Evolutionary conservation across 169 alveolate species (phyloP), one percentile per base, ranked within the genome.

Genomic region (Ichthyophthirius multifiliis): DNA sequence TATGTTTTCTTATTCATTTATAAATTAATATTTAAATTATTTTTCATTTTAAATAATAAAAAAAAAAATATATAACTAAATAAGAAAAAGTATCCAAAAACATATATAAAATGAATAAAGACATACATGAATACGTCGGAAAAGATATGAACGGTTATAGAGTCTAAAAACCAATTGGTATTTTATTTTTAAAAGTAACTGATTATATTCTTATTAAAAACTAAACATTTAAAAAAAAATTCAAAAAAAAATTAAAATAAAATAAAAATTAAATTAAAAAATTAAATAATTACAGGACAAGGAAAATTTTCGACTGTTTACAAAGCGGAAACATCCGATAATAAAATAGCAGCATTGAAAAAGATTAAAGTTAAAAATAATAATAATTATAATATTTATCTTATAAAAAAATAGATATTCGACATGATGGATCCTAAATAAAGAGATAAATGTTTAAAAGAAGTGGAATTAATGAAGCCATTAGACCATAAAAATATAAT

Each of bases 251-350:
- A 55, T 55, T 55, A 20, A 30, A 30, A 18, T n/a, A 55, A 5
- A 5, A 55, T 5, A n/a, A 30, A 3, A 12, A 5, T 4, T 55
- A 64, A 64, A 30, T 35, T 34, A 3, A 64, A 9, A 32, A 3
- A 37, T 4, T 1, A n/a, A n/a, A 18, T 41, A 37, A 16, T 18
- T 35, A 37, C 7, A 81, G 97, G 97, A 5, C 82, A 90, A 75
- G 97, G 97, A 5, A 94, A 94, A 81, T 94, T 94, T 74, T 89
- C 96, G 5, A 82, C 85, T 2, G 97, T 94, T 18, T 94, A 85
- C 71, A 92, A 90, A 67, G 97, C 97, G 10, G 71, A 88, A 23
- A 82, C 81, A 34, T 20, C 79, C 1, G 95, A 92, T 75, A 83
- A 76, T 15, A 76, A 82, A 20, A 41, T 84, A 45, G 95, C 89